Conservation (phyloP, 768 basidiomycete species). For the Xerocomus potaroensis region DNA sequence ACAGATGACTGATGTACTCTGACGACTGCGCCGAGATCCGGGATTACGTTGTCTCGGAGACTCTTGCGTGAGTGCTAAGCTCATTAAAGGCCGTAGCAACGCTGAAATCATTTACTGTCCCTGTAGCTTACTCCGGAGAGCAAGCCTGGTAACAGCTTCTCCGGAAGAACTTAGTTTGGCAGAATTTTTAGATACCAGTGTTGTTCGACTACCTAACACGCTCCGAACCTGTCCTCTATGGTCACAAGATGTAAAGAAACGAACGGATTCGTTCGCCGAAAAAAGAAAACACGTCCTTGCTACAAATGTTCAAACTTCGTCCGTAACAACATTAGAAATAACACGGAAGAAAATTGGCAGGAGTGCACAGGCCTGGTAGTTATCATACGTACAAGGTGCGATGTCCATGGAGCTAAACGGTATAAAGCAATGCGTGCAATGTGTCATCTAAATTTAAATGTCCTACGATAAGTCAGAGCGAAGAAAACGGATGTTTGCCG, state of each 20-base stretch:
- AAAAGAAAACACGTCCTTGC: neutral
- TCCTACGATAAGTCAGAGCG: conserved; percentile 21
- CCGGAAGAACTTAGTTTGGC: conserved; percentile 52
- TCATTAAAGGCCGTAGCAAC: neutral
- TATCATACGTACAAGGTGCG: conserved; percentile 16
- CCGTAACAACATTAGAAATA: conserved; percentile 15
- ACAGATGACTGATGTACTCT: conserved; percentile 75
- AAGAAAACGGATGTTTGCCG: conserved; percentile 15
- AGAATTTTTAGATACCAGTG: conserved; percentile 53
- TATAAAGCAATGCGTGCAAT: conserved; percentile 6
- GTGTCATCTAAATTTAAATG: conserved; percentile 17
- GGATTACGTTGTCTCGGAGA: conserved; percentile 60
- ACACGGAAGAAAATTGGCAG: conserved; percentile 5
- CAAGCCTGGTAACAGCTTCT: conserved; percentile 59
- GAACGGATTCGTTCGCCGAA: neutral
- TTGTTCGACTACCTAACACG: conserved; percentile 45
- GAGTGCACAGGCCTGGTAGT: neutral
- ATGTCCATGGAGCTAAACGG: conserved; percentile 8
- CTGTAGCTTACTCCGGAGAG: conserved; percentile 66
- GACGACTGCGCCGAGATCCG: conserved; percentile 60
- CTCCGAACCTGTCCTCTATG: neutral
- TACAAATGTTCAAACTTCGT: conserved; percentile 3
- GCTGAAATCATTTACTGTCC: conserved; percentile 1
- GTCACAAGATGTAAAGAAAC: neutral
- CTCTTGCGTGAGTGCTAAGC: conserved; percentile 51